Conservation (phyloP, 768 basidiomycete genomes). For the Pisolithus tinctorius region DNA sequence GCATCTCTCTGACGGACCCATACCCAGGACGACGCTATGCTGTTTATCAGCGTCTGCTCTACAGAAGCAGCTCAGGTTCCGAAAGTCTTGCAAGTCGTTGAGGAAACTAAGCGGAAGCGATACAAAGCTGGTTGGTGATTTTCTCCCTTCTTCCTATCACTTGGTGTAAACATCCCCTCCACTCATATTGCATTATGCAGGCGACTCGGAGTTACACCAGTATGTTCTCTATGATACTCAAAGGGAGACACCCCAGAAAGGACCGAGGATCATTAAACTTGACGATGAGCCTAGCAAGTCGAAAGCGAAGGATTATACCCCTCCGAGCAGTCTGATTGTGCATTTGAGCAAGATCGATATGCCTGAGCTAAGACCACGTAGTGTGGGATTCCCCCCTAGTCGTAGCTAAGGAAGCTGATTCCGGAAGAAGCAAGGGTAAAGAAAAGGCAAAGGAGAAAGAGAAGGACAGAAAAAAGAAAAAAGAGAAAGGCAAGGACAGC, state of each 20-base stretch:
- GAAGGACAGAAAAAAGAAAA: constrained; percentile 18
- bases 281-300: constrained; percentile 33
- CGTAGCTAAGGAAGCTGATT: constrained; percentile 13
- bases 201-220: constrained; percentile 61
- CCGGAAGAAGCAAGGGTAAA: constrained; percentile 24
- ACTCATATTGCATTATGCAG: constrained; percentile 26
- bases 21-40: constrained; percentile 66
- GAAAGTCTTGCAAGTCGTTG: constrained; percentile 75
- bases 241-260: constrained; percentile 34
- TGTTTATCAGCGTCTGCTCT: constrained; percentile 71
- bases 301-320: constrained; percentile 44
- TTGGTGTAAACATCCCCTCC: constrained; percentile 15
- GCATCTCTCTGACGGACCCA: no score
- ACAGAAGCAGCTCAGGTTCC: constrained; percentile 57
- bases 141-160: background rate
- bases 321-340: constrained; percentile 60
- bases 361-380: constrained; percentile 67
- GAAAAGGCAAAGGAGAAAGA: constrained; percentile 39
- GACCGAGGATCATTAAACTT: constrained; percentile 62
- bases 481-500: background rate
- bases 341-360: constrained; percentile 85
- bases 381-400: constrained; percentile 1
- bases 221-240: constrained; percentile 68
- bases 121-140: constrained; percentile 57
- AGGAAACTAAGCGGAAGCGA: constrained; percentile 70